Percentiles rank a stretch among this genome's conserved stretches.
These are phyloP conservation scores for Colletotrichum sp. DNA, from an alignment of 2,329 filamentous ascomycete genomes.

Conservation along the genomic window DNA sequence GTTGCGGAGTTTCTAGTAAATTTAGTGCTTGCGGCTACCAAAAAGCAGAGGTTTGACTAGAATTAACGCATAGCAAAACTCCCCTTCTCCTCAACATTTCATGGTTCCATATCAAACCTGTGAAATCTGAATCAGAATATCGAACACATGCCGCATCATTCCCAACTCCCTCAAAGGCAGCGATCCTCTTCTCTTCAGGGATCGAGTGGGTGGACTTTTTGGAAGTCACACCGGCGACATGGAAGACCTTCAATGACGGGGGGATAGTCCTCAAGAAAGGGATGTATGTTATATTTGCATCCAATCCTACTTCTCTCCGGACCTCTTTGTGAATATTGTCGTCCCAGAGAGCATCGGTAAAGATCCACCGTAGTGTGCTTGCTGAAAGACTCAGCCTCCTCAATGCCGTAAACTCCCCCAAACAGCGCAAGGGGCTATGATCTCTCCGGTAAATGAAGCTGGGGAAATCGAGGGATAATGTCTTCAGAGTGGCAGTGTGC, in stretches of 20 bases:
- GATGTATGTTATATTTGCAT: background rate
- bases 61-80: fast-evolving
- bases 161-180: background rate
- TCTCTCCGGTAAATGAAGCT: background rate
- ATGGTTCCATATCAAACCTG: background rate
- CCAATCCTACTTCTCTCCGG: background rate
- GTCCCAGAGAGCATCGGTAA: background rate
- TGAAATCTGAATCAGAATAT: background rate
- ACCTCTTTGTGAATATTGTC: background rate
- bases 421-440: background rate
- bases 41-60: background rate
- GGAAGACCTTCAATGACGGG: background rate
- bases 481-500: background rate
- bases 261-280: background rate
- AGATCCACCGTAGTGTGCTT: background rate
- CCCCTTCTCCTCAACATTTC: background rate
- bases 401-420: background rate
- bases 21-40: fast-evolving
- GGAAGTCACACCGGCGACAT: background rate
- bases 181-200: background rate
- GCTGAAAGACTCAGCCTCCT: background rate
- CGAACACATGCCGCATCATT: fast-evolving
- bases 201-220: background rate
- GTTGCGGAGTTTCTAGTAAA: background rate
- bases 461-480: background rate